These are phyloP conservation scores for Colletotrichum salicis DNA, from an alignment of 2,329 filamentous ascomycete species.

Conservation along the genomic window DNA sequence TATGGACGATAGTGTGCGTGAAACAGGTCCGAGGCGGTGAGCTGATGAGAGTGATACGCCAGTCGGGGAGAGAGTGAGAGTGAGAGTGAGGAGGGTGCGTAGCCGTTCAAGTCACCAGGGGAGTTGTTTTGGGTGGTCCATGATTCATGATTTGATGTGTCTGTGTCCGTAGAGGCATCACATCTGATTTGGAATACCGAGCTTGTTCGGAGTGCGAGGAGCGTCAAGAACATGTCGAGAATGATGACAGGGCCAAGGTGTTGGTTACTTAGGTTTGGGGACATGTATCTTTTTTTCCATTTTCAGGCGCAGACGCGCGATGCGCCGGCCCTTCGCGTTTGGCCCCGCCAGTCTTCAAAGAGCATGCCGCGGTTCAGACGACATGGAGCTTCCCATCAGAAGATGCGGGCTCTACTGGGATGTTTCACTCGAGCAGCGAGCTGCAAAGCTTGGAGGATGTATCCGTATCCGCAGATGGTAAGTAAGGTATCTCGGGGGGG, in stretches of 20 bases:
- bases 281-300: slow-evolving; percentile 1
- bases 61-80: neutral
- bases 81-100: slow-evolving; percentile 11
- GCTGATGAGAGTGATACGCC: neutral
- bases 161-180: neutral
- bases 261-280: neutral
- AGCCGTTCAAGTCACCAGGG: neutral
- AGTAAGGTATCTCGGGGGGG: neutral
- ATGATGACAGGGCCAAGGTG: neutral
- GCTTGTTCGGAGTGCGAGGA: neutral
- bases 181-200: slow-evolving; percentile 23
- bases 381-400: neutral
- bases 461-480: neutral
- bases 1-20: neutral
- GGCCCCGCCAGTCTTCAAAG: slow-evolving; percentile 2
- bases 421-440: slow-evolving; percentile 13
- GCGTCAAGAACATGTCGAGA: neutral
- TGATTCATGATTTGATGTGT: slow-evolving; percentile 25
- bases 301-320: slow-evolving; percentile 23
- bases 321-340: slow-evolving; percentile 13
- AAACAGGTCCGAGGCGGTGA: slow-evolving; percentile 17
- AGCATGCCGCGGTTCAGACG: slow-evolving; percentile 22
- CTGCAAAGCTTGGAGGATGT: slow-evolving; percentile 1
- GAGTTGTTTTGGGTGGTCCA: neutral
- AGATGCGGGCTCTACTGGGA: slow-evolving; percentile 13